Conservation (phyloP, 108 stramenopile species). For the Nitzschia putrida region DNA sequence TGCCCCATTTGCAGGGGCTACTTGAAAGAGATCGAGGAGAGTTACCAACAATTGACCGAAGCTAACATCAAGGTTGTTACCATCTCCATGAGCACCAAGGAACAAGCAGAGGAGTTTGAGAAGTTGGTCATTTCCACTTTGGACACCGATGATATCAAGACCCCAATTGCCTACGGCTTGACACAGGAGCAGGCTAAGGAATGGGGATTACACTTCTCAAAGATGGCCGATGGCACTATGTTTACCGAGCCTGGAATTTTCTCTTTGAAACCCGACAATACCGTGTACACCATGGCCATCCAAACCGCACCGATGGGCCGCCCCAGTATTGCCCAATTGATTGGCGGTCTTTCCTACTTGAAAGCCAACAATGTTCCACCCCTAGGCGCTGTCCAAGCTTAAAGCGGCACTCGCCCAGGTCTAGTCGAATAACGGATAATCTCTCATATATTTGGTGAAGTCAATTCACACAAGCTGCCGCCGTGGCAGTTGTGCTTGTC, state of each 20-base stretch:
- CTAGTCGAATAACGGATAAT: background rate
- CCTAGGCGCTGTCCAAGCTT: background rate
- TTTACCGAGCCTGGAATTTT: background rate
- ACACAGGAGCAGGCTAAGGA: background rate
- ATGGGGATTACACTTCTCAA: background rate
- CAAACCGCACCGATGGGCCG: background rate
- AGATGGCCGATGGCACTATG: background rate
- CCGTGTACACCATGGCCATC: background rate
- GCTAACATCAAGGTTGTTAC: background rate
- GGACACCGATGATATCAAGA: background rate
- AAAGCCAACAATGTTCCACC: background rate
- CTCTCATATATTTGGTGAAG: background rate
- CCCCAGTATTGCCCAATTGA: background rate
- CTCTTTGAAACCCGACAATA: background rate
- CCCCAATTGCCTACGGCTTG: conserved; percentile 3
- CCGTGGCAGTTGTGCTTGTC: too few species aligned
- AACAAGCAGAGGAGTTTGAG: background rate
- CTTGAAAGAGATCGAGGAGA: conserved; percentile 1
- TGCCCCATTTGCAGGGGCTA: background rate
- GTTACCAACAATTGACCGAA: background rate
- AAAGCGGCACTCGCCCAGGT: background rate
- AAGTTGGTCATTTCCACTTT: background rate
- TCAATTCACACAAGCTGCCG: too few species aligned
- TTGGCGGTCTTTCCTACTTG: background rate
- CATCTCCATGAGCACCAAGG: conserved; percentile 3